Evolutionary conservation across 106 monocot genomes (phyloP), one percentile per base, ranked within the genome.

Genomic region (Allium fistulosum): DNA sequence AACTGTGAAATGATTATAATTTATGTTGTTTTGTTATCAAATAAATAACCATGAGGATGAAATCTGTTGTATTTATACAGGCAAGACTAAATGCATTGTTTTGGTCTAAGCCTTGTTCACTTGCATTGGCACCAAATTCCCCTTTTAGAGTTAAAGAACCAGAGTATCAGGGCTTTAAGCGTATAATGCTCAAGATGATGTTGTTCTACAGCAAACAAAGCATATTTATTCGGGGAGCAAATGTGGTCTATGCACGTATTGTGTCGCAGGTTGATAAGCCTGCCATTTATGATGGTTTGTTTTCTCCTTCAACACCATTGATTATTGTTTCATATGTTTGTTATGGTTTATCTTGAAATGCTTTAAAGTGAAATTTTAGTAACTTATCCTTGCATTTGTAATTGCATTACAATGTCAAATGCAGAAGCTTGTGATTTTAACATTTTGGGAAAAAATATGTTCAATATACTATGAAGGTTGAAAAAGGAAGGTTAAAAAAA

Each of bases 151-250:
- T 88, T 56, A 85, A 88, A 80, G 94, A 95, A 58, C 94, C 94
- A n/a, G 68, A 84, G 22, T 95, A 77, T 79, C 81, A 83, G 55
- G 94, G 91, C 51, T 62, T 95, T 57, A 69, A 73, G 51, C 82
- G 57, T 57, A 53, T 91, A 48, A 72, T 95, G 14, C 69, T 95
- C 47, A 95, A 81, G 79, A 50, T 95, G 48, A 51, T 95, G 58
- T 61, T 95, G 53, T 95, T 95, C 72, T 95, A 95, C 68, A 91
- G 94, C 66, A 87, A 95, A 49, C 88, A 95, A 71, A 95, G 94
- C 79, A 91, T 80, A 68, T 83, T 80, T 46, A 91, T 95, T 55
- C 87, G 91, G 81, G 91, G 91, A 45, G 90, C 94, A 81, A 95
- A 88, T 88, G 91, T 78, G 48, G 76, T 95, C 26, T 95, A 88